Percentiles rank a stretch among this genome's conserved stretches.
Conservation (phyloP, 306 rosid genomes). For the Sesbania bispinosa region DNA sequence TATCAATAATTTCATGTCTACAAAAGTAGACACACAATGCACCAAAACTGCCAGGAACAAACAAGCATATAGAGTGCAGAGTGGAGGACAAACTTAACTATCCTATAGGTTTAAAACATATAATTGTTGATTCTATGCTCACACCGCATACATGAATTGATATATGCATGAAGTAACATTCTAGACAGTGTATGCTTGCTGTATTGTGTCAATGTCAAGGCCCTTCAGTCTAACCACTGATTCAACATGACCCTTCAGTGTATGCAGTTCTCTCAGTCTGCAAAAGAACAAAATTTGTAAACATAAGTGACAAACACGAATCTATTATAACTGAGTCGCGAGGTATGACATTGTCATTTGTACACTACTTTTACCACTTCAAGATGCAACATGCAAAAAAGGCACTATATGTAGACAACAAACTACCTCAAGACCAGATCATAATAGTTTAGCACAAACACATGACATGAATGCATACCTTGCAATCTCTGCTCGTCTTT, state of each 20-base stretch:
- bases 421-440: neutral
- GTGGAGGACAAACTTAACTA: neutral
- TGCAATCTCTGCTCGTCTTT: slow-evolving; percentile 79
- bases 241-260: slow-evolving; percentile 78
- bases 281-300: neutral
- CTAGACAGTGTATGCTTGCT: slow-evolving; percentile 63
- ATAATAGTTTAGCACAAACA: neutral
- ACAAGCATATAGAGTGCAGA: neutral
- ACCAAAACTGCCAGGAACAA: slow-evolving; percentile 2
- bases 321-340: too few relatives aligned
- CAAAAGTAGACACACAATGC: neutral
- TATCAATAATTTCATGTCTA: slow-evolving; percentile 6
- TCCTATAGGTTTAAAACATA: neutral
- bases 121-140: neutral
- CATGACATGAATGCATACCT: slow-evolving; percentile 47
- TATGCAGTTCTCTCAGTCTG: slow-evolving; percentile 66
- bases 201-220: slow-evolving; percentile 63
- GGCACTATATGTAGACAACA: neutral
- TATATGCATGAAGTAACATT: neutral
- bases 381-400: neutral
- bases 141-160: too few relatives aligned
- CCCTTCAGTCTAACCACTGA: slow-evolving; percentile 75
- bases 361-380: too few relatives aligned
- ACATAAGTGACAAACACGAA: neutral
- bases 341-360: too few relatives aligned